phyloP scores from a whole-genome alignment of 768 basidiomycete genomes.

The Dentipellis fragilis region DNA sequence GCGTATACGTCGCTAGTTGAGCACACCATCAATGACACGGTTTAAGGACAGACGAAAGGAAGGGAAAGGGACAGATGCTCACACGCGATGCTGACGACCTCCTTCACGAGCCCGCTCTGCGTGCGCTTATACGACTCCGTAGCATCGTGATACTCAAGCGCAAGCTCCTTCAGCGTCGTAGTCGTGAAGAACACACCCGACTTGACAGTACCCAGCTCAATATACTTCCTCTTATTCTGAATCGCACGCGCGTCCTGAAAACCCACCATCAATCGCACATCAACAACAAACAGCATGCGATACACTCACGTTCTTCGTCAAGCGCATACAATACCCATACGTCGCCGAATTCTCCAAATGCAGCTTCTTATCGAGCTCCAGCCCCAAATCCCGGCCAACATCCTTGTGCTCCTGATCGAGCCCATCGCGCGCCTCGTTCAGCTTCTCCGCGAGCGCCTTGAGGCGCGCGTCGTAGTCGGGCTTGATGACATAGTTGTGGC shows the following conservation, averaged over 20 bases:
- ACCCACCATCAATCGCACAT: no score
- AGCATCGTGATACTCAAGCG: conserved; percentile 61
- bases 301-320: conserved; percentile 76
- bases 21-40: background rate
- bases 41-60: background rate
- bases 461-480: conserved; percentile 81
- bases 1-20: conserved; percentile 77
- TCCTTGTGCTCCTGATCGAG: conserved; percentile 73
- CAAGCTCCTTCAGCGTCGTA: conserved; percentile 53
- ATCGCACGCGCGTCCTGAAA: conserved; percentile 72
- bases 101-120: conserved; percentile 79
- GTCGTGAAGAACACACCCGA: conserved; percentile 88
- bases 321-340: conserved; percentile 87
- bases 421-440: conserved; percentile 64
- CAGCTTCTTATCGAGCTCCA: conserved; percentile 91
- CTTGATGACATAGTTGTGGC: conserved; percentile 85
- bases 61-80: conserved; percentile 21
- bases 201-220: conserved; percentile 78
- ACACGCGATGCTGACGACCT: conserved; percentile 91
- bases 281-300: background rate
- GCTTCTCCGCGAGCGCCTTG: conserved; percentile 52
- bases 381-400: conserved; percentile 56
- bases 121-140: conserved; percentile 61
- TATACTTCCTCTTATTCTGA: conserved; percentile 54
- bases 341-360: conserved; percentile 87